These are phyloP conservation scores for Xylaria sp. DNA, from an alignment of 495 filamentous ascomycete species.

Conservation along the genomic window DNA sequence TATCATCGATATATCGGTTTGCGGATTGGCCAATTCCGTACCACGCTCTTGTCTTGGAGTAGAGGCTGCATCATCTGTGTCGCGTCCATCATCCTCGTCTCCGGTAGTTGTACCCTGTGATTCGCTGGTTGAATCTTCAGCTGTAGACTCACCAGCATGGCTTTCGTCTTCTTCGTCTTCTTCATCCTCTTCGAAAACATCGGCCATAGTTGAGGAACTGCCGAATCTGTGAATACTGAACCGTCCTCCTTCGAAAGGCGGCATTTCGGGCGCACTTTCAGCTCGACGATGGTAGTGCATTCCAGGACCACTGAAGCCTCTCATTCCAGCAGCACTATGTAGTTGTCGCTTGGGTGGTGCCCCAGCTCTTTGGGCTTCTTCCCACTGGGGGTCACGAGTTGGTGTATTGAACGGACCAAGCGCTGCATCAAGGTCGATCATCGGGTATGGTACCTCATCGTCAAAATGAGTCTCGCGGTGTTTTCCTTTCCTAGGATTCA, in stretches of 20 bases:
- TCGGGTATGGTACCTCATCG: slow-evolving; percentile 70
- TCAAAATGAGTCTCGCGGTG: slow-evolving; percentile 40
- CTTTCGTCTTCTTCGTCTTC: slow-evolving; percentile 73
- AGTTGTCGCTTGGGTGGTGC: slow-evolving; percentile 74
- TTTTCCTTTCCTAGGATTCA: not conserved
- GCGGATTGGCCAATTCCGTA: slow-evolving; percentile 18
- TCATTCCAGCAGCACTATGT: slow-evolving; percentile 84
- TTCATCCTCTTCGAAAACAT: slow-evolving; percentile 97
- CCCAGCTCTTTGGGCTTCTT: slow-evolving; percentile 61
- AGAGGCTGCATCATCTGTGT: slow-evolving; percentile 32
- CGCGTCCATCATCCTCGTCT: slow-evolving; percentile 34
- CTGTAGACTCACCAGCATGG: slow-evolving; percentile 33
- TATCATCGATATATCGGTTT: slow-evolving; percentile 20
- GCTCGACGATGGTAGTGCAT: slow-evolving; percentile 91
- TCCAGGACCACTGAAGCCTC: slow-evolving; percentile 78
- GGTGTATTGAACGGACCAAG: slow-evolving; percentile 91
- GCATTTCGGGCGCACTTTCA: slow-evolving; percentile 90
- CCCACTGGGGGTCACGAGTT: slow-evolving; percentile 62
- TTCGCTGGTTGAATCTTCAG: slow-evolving; percentile 35
- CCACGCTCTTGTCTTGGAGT: slow-evolving; percentile 40
- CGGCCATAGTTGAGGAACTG: slow-evolving; percentile 75
- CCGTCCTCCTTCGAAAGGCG: slow-evolving; percentile 74
- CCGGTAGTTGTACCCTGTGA: slow-evolving; percentile 33
- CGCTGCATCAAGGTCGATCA: slow-evolving; percentile 97
- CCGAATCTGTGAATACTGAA: slow-evolving; percentile 65